Percentiles rank a stretch among this genome's conserved stretches.
phyloP scores from a whole-genome alignment of 1,284 basidiomycete genomes.

The Athelia sp. region DNA sequence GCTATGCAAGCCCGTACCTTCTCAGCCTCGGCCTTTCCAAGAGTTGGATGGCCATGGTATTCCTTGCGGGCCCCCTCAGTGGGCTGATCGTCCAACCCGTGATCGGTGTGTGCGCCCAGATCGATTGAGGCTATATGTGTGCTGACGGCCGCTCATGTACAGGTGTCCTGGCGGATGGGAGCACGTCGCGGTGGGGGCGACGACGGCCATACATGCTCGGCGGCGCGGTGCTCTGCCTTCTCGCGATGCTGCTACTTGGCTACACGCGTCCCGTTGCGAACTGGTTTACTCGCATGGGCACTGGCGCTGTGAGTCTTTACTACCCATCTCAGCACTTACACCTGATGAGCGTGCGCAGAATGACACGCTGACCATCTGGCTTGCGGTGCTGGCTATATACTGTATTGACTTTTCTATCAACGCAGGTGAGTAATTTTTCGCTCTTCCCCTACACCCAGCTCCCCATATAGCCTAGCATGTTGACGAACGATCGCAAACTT shows the following conservation, averaged over 20 bases:
- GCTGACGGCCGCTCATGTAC: background rate
- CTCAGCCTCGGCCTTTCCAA: constrained; percentile 88
- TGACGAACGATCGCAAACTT: too few relatives aligned
- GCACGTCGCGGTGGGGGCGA: constrained; percentile 78
- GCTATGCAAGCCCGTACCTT: constrained; percentile 82
- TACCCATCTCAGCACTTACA: background rate
- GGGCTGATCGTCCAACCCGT: constrained; percentile 92
- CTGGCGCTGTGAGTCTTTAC: constrained; percentile 28
- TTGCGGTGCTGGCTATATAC: constrained; percentile 86
- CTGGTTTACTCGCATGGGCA: constrained; percentile 42
- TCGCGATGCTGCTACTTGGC: constrained; percentile 80
- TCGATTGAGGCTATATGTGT: background rate
- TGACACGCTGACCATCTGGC: constrained; percentile 58
- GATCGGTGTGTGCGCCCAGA: constrained; percentile 45
- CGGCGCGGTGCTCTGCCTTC: constrained; percentile 62
- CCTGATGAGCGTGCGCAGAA: constrained; percentile 40
- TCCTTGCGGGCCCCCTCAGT: constrained; percentile 90
- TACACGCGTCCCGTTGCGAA: constrained; percentile 75
- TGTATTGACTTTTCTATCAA: constrained; percentile 93
- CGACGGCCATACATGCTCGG: constrained; percentile 82
- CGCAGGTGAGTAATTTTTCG: constrained; percentile 46
- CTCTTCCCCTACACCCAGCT: background rate
- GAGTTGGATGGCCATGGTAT: constrained; percentile 85
- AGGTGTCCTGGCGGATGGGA: constrained; percentile 82
- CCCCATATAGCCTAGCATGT: constrained; percentile 1